Evolutionary conservation across 2,329 filamentous ascomycete genomes (phyloP), one percentile per base, ranked within the genome.

Genomic region (Neonectria coccinea): DNA sequence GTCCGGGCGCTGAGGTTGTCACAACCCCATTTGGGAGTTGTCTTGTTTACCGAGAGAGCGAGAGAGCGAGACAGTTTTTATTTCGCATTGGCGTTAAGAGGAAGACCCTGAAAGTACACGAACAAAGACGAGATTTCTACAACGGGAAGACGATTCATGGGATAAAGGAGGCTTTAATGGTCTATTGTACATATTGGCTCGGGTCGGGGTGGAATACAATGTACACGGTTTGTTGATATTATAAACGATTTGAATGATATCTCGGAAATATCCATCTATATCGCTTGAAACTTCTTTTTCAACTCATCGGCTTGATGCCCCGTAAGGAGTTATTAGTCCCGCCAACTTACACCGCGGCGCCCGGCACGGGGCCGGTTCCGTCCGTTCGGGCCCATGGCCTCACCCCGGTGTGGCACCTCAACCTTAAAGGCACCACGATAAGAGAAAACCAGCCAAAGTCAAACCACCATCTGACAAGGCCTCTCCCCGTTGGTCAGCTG

Each of bases 1-100:
- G 67, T 77, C 76, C 55, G 69, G 72, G 22, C 74, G 71, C 59
- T 76, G 74, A 69, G 63, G 44, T 18, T 33, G 48, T 2, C 10
- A 20, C 10, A n/a, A n/a, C 7, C 7, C 14, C 14, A 16, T 44
- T 42, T 31, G 33, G 9, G 9, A 25, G 22, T 50, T 52, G 29
- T 4, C 36, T 39, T 39, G 33, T 36, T 39, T 39, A 8, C 14
- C 9, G 20, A 33, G 27, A 33, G 48, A 33, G 22, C 31, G 25
- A 27, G 6, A 33, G 27, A 51, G 48, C 48, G 27, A 51, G 48
- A 22, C 16, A 6, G 5, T 18, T 5, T 20, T 51, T 51, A 18
- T 33, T 22, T 22, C 11, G 48, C 2, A 11, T 31, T 14, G 27
- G 31, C 27, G n/a, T 31, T 50, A 18, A 42, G 39, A 42, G 39